Percentiles rank a stretch among this genome's conserved stretches.
Evolutionary conservation across 2,329 filamentous ascomycete genomes (phyloP).

Genomic region (Rhynchosporium secalis): DNA sequence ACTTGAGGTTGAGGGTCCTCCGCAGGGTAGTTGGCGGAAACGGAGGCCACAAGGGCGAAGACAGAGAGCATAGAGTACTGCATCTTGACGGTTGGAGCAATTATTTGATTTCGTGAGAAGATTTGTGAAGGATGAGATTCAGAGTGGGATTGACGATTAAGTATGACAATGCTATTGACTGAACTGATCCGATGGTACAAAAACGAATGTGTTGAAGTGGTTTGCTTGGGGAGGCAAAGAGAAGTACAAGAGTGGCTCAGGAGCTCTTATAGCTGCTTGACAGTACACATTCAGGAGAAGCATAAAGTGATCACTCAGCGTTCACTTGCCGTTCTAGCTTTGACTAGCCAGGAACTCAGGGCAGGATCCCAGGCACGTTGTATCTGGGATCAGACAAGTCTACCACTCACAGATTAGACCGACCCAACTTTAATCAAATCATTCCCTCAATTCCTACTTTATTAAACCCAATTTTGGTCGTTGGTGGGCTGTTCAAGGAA

Average conservation of each 20-base stretch:
- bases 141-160: conserved; percentile 14
- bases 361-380: too few species aligned
- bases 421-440: not conserved
- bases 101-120: conserved; percentile 16
- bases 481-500: conserved; percentile 18
- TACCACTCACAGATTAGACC: not conserved
- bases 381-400: not conserved
- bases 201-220: conserved; percentile 28
- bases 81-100: conserved; percentile 23
- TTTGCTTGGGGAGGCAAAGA: conserved; percentile 15
- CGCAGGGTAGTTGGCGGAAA: conserved; percentile 7
- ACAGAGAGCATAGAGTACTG: conserved; percentile 25
- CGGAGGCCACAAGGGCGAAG: conserved; percentile 21
- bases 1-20: too few species aligned
- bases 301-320: not conserved
- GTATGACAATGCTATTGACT: conserved; percentile 22
- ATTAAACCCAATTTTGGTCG: not conserved
- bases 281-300: conserved; percentile 23
- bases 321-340: conserved; percentile 8
- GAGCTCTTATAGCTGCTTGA: conserved; percentile 22
- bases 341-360: conserved; percentile 3
- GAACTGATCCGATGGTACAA: conserved; percentile 26
- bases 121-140: not conserved
- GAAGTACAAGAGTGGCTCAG: not conserved
- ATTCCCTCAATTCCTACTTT: not conserved